phyloP scores from a whole-genome alignment of 257 asterid genomes.

The Capsicum pubescens region DNA sequence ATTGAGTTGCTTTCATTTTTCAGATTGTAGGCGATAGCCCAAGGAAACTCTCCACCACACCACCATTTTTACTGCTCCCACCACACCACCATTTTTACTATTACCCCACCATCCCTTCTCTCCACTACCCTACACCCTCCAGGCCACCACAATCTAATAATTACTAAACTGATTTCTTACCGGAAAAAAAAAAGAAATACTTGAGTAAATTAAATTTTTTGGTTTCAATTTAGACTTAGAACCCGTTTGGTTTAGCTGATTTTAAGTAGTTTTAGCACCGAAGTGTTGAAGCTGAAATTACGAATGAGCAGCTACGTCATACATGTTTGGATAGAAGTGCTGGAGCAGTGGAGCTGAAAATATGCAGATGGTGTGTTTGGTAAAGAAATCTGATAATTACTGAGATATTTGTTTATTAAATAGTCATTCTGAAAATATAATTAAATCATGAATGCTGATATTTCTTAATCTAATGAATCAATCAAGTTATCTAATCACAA shows the following conservation, averaged over 20 bases:
- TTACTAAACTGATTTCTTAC: not conserved
- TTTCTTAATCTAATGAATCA: constrained; percentile 5
- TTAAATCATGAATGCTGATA: not conserved
- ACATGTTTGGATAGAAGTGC: not conserved
- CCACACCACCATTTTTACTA: not conserved
- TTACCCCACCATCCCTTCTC: not conserved
- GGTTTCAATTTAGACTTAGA: not conserved
- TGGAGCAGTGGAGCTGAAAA: not conserved
- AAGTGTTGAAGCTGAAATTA: not conserved
- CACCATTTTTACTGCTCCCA: not conserved
- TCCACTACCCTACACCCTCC: not conserved
- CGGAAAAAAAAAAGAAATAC: not conserved
- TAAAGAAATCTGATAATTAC: not conserved
- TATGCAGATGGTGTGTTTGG: not conserved
- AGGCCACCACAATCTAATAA: constrained; percentile 14
- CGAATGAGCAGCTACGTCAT: not conserved
- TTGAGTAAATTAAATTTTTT: not conserved
- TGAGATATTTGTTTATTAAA: not conserved
- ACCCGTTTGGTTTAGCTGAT: not conserved
- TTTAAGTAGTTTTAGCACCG: constrained; percentile 10
- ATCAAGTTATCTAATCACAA: not conserved
- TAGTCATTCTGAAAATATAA: not conserved
- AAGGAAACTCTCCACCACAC: not conserved
- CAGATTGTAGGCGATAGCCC: not conserved
- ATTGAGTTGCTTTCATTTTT: not conserved